Base-by-base conservation (phyloP, 2,329 filamentous ascomycete genomes). In the Exophiala oligosperma region DNA sequence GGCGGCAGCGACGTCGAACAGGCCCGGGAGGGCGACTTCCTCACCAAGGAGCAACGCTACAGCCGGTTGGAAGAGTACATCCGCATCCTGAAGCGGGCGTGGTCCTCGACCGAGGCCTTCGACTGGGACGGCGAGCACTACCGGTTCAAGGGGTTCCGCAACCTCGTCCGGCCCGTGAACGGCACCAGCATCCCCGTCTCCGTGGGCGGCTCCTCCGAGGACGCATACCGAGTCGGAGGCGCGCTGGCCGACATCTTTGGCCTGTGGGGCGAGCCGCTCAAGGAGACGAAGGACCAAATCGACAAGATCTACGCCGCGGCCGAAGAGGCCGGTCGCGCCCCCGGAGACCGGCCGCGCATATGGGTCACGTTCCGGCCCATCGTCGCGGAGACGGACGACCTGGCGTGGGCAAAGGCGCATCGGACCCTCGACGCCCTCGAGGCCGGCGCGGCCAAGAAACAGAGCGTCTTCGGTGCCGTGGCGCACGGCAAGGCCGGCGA, bases 131-230 rank as follows among this genome's bases (percentile, higher is more conserved):
- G 82, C 50, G 78, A 81, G 61, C 82, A 84, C 71, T 86, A 82
- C 70, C 74, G 78, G 54, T 85, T 86, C 76, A 84, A 83, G 67
- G 71, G 79, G 47, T 86, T 84, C 70, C 76, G 74, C 60, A 84
- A 80, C 72, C 71, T 71, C 2, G 82, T 86, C 1, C 77, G 78
- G 0, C 83, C 83, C 0, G 73, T 76, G 4, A 80, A 83, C 24
- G 83, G 88, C 47, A 89, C 94, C 68, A 86, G 88, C 29, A 82
- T 84, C 14, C 90, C 88, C 68, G 82, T 96, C 66, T 78, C 91
- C 56, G 87, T 92, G 61, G 89, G 84, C 2, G 88, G 87, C 40
- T 86, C 85, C 2, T 88, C 90, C 64, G 88, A 91, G 51, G 88
- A 90, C 2, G 89, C 90, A 17, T 96, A 96, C 70, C 80, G 83